These are phyloP conservation scores for Annulohypoxylon nitens DNA, from an alignment of 495 filamentous ascomycete species.

Conservation along the genomic window DNA sequence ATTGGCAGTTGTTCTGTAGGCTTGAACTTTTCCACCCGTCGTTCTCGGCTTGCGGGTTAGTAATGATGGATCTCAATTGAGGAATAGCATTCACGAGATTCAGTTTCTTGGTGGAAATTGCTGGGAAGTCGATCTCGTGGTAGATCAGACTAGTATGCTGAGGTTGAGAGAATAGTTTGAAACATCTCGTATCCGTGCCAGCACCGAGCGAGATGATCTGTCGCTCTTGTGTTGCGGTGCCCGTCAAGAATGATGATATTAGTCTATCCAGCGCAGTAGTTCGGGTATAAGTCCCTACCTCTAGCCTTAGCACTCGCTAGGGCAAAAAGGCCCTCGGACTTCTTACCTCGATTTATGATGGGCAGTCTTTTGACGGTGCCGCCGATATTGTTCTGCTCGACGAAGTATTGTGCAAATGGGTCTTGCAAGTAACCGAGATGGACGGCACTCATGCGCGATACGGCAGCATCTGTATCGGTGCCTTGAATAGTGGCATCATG, in stretches of 20 bases:
- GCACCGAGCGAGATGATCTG: conserved; percentile 96
- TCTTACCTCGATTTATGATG: conserved; percentile 90
- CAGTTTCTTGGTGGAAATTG: conserved; percentile 75
- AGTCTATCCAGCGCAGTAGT: conserved; percentile 88
- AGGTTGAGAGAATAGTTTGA: conserved; percentile 69
- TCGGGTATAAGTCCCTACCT: conserved; percentile 89
- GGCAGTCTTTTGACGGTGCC: conserved; percentile 72
- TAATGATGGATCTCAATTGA: conserved; percentile 49
- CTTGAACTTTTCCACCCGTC: conserved; percentile 49
- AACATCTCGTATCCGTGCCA: conserved; percentile 90
- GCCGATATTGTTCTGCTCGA: conserved; percentile 52
- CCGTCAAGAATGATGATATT: conserved; percentile 75
- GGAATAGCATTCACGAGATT: conserved; percentile 51
- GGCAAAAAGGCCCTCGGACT: conserved; percentile 22
- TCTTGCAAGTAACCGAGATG: conserved; percentile 89
- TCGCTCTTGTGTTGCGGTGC: conserved; percentile 59
- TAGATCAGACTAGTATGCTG: conserved; percentile 70
- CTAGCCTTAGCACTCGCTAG: conserved; percentile 42
- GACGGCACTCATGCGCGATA: conserved; percentile 89
- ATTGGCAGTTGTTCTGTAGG: conserved; percentile 55
- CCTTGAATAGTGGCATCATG: conserved; percentile 76
- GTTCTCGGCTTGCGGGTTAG: conserved; percentile 38
- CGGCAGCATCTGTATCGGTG: conserved; percentile 92
- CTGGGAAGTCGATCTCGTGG: conserved; percentile 92
- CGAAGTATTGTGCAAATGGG: conserved; percentile 77